Conservation (phyloP, 2,329 filamentous ascomycete species). For the Clonostachys chloroleuca region DNA sequence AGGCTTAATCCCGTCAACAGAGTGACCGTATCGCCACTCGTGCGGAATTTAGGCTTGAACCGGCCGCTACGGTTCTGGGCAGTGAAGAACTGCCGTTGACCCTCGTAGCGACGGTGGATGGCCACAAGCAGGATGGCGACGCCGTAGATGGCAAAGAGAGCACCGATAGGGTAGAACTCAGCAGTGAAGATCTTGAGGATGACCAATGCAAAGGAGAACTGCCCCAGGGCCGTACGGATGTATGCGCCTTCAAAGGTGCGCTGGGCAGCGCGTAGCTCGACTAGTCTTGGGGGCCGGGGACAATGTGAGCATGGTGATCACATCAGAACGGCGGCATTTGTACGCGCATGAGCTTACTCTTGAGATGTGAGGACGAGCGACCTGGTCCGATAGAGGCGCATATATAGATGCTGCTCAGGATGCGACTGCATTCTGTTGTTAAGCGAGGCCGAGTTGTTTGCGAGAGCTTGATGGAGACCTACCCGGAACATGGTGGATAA, state of each 20-base stretch:
- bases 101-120: conserved; percentile 82
- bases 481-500: too few species aligned
- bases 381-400: conserved; percentile 76
- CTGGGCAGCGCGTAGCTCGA: conserved; percentile 92
- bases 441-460: background rate
- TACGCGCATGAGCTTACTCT: conserved; percentile 41
- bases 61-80: conserved; percentile 21
- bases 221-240: conserved; percentile 86
- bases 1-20: conserved; percentile 53
- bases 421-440: conserved; percentile 39
- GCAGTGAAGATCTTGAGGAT: conserved; percentile 90
- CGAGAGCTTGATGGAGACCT: too few species aligned
- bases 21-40: conserved; percentile 58
- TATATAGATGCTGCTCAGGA: conserved; percentile 66
- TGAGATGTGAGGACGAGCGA: conserved; percentile 73
- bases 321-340: background rate
- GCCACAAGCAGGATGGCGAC: conserved; percentile 79
- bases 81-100: conserved; percentile 89
- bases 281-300: conserved; percentile 48
- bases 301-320: background rate
- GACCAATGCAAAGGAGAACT: conserved; percentile 92
- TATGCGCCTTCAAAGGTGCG: conserved; percentile 97
- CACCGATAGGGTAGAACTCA: conserved; percentile 97
- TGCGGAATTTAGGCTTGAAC: conserved; percentile 51
- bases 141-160: conserved; percentile 89